Evolutionary conservation across 2,329 filamentous ascomycete species (phyloP).

Genomic region (Aplosporella prunicola): DNA sequence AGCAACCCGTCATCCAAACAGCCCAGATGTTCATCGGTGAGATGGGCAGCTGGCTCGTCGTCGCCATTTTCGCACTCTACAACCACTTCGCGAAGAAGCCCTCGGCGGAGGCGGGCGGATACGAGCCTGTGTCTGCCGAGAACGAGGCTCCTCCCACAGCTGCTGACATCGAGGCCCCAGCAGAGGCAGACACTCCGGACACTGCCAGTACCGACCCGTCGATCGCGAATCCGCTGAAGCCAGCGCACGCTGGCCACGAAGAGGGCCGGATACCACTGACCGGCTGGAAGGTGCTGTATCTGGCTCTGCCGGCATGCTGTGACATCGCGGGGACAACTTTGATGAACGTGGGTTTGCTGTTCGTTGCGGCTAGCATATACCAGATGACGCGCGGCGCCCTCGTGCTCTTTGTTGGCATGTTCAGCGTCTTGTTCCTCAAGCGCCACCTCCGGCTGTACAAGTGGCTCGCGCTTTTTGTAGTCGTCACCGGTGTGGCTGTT

Average conservation of each 20-base stretch:
- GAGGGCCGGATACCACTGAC: constrained; percentile 52
- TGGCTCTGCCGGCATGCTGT: constrained; percentile 81
- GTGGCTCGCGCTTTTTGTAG: constrained; percentile 79
- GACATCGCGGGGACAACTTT: constrained; percentile 92
- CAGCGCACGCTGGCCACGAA: constrained; percentile 34
- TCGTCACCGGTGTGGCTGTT: constrained; percentile 77
- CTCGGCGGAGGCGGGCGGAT: constrained; percentile 37
- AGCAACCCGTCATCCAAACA: constrained; percentile 93
- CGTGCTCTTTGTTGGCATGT: constrained; percentile 89
- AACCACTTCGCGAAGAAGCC: constrained; percentile 42
- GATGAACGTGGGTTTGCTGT: constrained; percentile 91
- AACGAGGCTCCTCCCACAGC: constrained; percentile 22
- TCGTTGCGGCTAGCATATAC: constrained; percentile 93
- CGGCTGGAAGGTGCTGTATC: constrained; percentile 62
- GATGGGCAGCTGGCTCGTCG: constrained; percentile 89
- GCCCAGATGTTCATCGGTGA: constrained; percentile 97
- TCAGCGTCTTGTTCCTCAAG: constrained; percentile 84
- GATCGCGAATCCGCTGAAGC: constrained; percentile 44
- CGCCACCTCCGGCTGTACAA: constrained; percentile 77
- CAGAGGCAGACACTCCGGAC: constrained; percentile 35
- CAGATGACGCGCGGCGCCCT: constrained; percentile 96
- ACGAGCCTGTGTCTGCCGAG: constrained; percentile 50
- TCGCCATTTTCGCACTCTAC: constrained; percentile 61
- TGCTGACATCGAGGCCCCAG: constrained; percentile 38
- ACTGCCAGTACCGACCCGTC: constrained; percentile 35